Evolutionary conservation across 2,329 filamentous ascomycete species (phyloP).

Genomic region (Hypoxylon sp.): DNA sequence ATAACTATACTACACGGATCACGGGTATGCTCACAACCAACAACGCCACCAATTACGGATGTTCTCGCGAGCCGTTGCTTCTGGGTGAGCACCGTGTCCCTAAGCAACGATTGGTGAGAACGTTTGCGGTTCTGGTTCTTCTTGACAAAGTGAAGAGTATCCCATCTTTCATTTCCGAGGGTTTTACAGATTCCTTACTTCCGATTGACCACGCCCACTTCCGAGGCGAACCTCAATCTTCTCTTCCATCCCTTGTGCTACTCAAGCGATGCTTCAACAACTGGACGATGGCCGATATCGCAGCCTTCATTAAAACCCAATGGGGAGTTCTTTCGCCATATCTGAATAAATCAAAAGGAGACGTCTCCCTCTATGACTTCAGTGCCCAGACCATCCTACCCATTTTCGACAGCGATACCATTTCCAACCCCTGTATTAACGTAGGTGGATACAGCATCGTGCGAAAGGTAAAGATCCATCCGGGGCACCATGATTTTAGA

Average conservation of each 20-base stretch:
- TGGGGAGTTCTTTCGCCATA: constrained; percentile 20
- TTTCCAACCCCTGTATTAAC: background rate
- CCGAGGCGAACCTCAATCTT: background rate
- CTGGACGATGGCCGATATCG: constrained; percentile 21
- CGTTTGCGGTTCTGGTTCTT: constrained; percentile 26
- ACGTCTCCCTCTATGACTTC: constrained; percentile 30
- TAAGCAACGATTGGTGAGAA: constrained; percentile 14
- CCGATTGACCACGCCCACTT: constrained; percentile 19
- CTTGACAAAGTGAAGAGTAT: constrained; percentile 24
- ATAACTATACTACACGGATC: constrained; percentile 22
- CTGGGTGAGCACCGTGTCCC: too few species aligned
- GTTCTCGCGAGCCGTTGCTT: too few species aligned
- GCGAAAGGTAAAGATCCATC: constrained; percentile 34
- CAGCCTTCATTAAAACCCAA: constrained; percentile 27
- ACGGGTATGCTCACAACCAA: background rate
- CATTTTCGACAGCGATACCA: constrained; percentile 1
- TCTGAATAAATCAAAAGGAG: constrained; percentile 1
- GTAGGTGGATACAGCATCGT: constrained; percentile 22
- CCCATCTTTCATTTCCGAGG: constrained; percentile 23
- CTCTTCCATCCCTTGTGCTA: background rate
- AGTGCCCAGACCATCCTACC: constrained; percentile 16
- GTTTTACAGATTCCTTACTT: constrained; percentile 31
- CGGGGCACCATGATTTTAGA: constrained; percentile 22
- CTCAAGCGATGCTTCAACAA: constrained; percentile 25
- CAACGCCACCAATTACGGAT: background rate